phyloP scores from a whole-genome alignment of 192 early-diverging fungal genomes.

The Gamsiella multidivaricata region DNA sequence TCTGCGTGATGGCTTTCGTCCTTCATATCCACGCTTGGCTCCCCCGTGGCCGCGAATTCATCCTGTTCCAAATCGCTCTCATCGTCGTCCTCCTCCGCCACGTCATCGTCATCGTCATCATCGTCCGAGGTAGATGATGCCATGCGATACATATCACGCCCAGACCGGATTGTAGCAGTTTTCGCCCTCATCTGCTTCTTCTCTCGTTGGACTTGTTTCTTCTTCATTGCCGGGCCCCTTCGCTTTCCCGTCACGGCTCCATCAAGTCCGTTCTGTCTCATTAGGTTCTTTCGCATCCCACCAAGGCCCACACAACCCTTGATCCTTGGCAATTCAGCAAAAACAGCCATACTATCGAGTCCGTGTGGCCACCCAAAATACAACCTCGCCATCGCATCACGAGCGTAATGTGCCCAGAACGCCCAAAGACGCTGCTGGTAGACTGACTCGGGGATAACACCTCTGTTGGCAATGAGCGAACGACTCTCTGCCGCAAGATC shows the following conservation, averaged over 20 bases:
- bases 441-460: conserved; percentile 34
- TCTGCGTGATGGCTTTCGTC: neutral
- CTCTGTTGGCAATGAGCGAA: conserved; percentile 13
- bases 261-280: neutral
- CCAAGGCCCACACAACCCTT: conserved; percentile 37
- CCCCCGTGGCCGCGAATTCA: neutral
- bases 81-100: conserved; percentile 5
- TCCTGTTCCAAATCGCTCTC: conserved; percentile 28
- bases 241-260: conserved; percentile 31
- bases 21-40: neutral
- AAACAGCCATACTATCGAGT: conserved; percentile 16
- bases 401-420: conserved; percentile 36
- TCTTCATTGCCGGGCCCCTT: conserved; percentile 10
- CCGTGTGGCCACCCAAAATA: conserved; percentile 53
- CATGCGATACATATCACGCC: conserved; percentile 17
- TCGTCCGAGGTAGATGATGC: neutral
- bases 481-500: conserved; percentile 25
- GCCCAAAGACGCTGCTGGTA: conserved; percentile 45
- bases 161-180: neutral
- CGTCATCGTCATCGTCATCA: conserved; percentile 25
- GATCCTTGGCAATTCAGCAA: conserved; percentile 36
- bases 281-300: conserved; percentile 16
- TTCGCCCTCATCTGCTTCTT: conserved; percentile 31
- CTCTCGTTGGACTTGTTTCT: neutral
- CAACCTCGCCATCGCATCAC: conserved; percentile 33